These are phyloP conservation scores for Colletotrichum zoysiae DNA, from an alignment of 2,329 filamentous ascomycete genomes.

Conservation along the genomic window DNA sequence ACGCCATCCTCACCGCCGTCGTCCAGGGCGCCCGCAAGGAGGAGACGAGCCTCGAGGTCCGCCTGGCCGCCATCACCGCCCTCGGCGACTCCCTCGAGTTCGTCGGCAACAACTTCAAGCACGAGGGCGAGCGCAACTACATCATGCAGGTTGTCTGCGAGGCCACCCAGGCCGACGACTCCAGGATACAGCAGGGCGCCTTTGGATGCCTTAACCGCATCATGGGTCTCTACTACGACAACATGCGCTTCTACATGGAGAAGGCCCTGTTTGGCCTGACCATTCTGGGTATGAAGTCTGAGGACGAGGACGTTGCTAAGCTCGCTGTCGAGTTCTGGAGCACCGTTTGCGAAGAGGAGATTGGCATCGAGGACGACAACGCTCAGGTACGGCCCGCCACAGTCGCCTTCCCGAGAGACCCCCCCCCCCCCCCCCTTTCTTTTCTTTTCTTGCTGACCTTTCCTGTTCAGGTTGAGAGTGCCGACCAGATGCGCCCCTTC, in stretches of 20 bases:
- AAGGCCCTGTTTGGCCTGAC: conserved; percentile 98
- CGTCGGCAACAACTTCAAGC: conserved; percentile 97
- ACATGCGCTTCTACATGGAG: conserved; percentile 99
- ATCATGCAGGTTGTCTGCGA: conserved; percentile 99
- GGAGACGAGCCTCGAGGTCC: conserved; percentile 91
- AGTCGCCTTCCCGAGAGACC: background rate
- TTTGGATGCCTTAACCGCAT: conserved; percentile 99
- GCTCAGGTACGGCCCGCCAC: conserved; percentile 67
- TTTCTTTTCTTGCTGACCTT: conserved; percentile 32
- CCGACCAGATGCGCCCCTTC: conserved; percentile 88
- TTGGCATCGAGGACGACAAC: conserved; percentile 98
- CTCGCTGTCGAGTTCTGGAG: conserved; percentile 99
- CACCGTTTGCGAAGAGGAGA: conserved; percentile 99
- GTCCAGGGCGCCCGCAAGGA: conserved; percentile 98
- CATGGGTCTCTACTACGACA: conserved; percentile 98
- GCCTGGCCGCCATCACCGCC: conserved; percentile 91
- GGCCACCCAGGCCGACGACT: conserved; percentile 93
- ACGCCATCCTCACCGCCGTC: conserved; percentile 96
- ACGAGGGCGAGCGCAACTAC: conserved; percentile 99
- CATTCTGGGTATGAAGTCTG: conserved; percentile 97
- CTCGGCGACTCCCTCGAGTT: conserved; percentile 98
- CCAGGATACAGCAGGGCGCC: conserved; percentile 91
- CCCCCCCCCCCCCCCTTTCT: too few species aligned
- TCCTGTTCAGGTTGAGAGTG: conserved; percentile 70
- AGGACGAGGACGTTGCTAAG: conserved; percentile 98